These are phyloP conservation scores for Suillus placidus DNA, from an alignment of 768 basidiomycete species.

Conservation along the genomic window DNA sequence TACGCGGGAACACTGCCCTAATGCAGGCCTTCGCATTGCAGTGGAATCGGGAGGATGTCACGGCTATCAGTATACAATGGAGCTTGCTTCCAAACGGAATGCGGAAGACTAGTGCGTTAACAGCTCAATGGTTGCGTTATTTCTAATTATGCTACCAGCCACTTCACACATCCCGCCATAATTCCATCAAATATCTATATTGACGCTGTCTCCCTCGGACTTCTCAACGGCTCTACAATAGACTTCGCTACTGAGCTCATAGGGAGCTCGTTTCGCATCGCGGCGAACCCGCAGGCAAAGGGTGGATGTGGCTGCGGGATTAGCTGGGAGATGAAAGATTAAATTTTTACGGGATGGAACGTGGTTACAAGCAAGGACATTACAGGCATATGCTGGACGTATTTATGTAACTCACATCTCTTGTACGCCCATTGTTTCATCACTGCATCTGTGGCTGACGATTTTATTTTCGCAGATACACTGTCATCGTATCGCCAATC, in stretches of 20 bases:
- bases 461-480: neutral
- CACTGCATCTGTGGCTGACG: neutral
- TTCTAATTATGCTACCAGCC: conserved; percentile 41
- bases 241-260: conserved; percentile 95
- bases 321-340: conserved; percentile 83
- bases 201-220: conserved; percentile 81
- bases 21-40: conserved; percentile 74
- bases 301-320: conserved; percentile 96
- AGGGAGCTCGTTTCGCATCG: conserved; percentile 83
- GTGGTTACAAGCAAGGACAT: neutral
- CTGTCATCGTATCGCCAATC: neutral
- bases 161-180: conserved; percentile 70
- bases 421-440: neutral
- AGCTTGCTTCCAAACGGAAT: conserved; percentile 61
- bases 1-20: conserved; percentile 57
- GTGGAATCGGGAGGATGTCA: conserved; percentile 97
- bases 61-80: conserved; percentile 96
- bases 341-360: neutral
- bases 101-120: conserved; percentile 84
- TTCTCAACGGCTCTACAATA: conserved; percentile 86
- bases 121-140: neutral
- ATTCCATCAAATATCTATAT: conserved; percentile 78
- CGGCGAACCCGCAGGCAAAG: conserved; percentile 88
- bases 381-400: neutral
- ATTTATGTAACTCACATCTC: neutral